A percentile compares a stretch with the other conserved stretches of the same genome.
phyloP scores from a whole-genome alignment of 2,329 filamentous ascomycete genomes.

The Aspergillus tanneri region DNA sequence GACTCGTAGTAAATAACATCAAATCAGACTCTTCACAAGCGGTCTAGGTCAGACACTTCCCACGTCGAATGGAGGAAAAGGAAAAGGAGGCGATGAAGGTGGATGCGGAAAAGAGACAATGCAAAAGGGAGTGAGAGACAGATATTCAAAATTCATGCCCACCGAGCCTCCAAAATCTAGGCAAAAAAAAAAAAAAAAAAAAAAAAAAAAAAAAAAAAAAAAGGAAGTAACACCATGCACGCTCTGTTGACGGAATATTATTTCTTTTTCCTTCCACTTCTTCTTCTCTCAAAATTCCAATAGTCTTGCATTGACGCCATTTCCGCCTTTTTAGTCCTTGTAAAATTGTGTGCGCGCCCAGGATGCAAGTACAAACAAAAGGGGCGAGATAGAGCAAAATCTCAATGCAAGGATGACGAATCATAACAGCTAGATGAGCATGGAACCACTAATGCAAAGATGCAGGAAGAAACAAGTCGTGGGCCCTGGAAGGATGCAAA shows the following conservation, averaged over 20 bases:
- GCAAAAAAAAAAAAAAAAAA: neutral
- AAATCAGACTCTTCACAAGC: conserved; percentile 13
- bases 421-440: conserved; percentile 10
- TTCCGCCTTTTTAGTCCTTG: conserved; percentile 16
- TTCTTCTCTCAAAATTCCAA: conserved; percentile 6
- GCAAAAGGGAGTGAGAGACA: conserved; percentile 2
- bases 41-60: conserved; percentile 2
- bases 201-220: no score
- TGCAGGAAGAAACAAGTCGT: neutral
- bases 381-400: neutral
- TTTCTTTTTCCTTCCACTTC: conserved; percentile 1
- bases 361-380: conserved; percentile 13
- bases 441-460: conserved; percentile 9
- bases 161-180: neutral
- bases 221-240: conserved; percentile 7
- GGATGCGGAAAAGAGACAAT: neutral
- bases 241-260: conserved; percentile 6
- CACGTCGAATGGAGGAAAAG: conserved; percentile 5
- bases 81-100: conserved; percentile 4
- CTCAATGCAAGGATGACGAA: conserved; percentile 4
- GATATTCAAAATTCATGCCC: conserved; percentile 2
- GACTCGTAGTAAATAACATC: conserved; percentile 18
- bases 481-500: neutral
- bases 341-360: conserved; percentile 17
- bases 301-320: conserved; percentile 19